Evolutionary conservation across 2,329 filamentous ascomycete genomes (phyloP).

Genomic region (Stagonosporopsis cucurbitacearum): DNA sequence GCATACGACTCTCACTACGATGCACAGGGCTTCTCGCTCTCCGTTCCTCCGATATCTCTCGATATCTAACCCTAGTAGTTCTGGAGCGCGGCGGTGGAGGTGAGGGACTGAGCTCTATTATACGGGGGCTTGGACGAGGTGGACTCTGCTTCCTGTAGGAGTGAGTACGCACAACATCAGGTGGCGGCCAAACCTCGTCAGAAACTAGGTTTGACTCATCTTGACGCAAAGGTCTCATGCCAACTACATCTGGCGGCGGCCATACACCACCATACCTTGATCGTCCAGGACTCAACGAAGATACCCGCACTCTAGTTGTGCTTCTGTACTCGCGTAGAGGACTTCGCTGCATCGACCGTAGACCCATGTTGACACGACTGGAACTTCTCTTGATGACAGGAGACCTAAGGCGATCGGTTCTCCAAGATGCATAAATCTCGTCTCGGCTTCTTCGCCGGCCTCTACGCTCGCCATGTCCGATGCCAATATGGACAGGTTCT

Average conservation of each 20-base stretch:
- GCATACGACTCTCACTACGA: constrained; percentile 27
- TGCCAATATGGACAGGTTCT: constrained; percentile 24
- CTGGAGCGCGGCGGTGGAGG: constrained; percentile 28
- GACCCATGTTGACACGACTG: constrained; percentile 33
- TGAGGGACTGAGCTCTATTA: constrained; percentile 35
- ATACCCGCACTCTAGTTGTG: constrained; percentile 22
- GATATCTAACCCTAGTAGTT: constrained; percentile 23
- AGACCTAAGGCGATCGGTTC: constrained; percentile 27
- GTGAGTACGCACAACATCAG: constrained; percentile 34
- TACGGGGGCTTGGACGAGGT: constrained; percentile 22
- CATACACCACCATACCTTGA: constrained; percentile 29
- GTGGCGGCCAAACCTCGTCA: constrained; percentile 33
- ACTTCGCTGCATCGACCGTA: constrained; percentile 33
- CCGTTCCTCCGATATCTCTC: constrained; percentile 25
- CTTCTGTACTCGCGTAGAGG: constrained; percentile 16
- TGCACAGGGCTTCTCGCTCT: constrained; percentile 15
- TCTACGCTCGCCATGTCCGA: constrained; percentile 27
- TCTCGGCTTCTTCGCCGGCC: constrained; percentile 35
- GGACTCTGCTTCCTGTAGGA: constrained; percentile 24
- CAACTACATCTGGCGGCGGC: constrained; percentile 29
- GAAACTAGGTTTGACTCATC: constrained; percentile 6
- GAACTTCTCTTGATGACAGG: constrained; percentile 22
- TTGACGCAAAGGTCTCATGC: constrained; percentile 5
- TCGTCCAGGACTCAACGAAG: constrained; percentile 30
- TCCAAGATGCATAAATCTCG: constrained; percentile 23